These are phyloP conservation scores for Trichoderma polysporum DNA, from an alignment of 2,329 filamentous ascomycete genomes.

Conservation along the genomic window DNA sequence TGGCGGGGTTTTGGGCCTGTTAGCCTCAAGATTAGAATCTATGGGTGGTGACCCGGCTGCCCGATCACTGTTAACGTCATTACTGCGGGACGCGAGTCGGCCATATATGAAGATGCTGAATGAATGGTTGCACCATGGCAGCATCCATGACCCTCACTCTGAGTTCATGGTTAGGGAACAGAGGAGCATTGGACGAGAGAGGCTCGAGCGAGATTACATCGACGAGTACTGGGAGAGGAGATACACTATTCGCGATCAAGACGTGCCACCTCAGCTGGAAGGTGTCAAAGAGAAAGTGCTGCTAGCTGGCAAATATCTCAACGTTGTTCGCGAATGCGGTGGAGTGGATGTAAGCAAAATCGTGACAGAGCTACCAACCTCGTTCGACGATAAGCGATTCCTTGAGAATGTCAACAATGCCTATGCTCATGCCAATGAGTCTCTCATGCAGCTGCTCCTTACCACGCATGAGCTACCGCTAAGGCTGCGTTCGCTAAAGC, in stretches of 20 bases:
- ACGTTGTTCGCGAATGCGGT: slow-evolving; percentile 95
- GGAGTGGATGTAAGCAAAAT: slow-evolving; percentile 91
- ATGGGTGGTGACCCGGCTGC: slow-evolving; percentile 95
- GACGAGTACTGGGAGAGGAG: slow-evolving; percentile 99
- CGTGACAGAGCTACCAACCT: slow-evolving; percentile 82
- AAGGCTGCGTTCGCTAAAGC: slow-evolving; percentile 85
- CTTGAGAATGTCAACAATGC: slow-evolving; percentile 94
- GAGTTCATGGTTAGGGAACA: slow-evolving; percentile 96
- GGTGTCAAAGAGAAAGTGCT: slow-evolving; percentile 91
- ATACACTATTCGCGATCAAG: slow-evolving; percentile 89
- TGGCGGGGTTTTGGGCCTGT: slow-evolving; percentile 85
- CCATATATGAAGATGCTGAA: slow-evolving; percentile 99
- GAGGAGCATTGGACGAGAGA: slow-evolving; percentile 88
- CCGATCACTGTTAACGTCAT: slow-evolving; percentile 72
- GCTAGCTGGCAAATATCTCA: slow-evolving; percentile 94
- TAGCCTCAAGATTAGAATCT: slow-evolving; percentile 79
- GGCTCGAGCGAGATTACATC: slow-evolving; percentile 92
- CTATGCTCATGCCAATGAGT: slow-evolving; percentile 93
- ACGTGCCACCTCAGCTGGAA: slow-evolving; percentile 89
- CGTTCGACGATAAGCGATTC: slow-evolving; percentile 89
- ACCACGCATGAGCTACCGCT: slow-evolving; percentile 90
- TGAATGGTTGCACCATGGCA: slow-evolving; percentile 95
- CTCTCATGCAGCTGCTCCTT: slow-evolving; percentile 83
- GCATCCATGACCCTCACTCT: slow-evolving; percentile 87
- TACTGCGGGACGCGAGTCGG: slow-evolving; percentile 83